Percentiles rank a stretch among this genome's conserved stretches.
Evolutionary conservation across 495 filamentous ascomycete genomes (phyloP).

Genomic region (Schizothecium vesticola): DNA sequence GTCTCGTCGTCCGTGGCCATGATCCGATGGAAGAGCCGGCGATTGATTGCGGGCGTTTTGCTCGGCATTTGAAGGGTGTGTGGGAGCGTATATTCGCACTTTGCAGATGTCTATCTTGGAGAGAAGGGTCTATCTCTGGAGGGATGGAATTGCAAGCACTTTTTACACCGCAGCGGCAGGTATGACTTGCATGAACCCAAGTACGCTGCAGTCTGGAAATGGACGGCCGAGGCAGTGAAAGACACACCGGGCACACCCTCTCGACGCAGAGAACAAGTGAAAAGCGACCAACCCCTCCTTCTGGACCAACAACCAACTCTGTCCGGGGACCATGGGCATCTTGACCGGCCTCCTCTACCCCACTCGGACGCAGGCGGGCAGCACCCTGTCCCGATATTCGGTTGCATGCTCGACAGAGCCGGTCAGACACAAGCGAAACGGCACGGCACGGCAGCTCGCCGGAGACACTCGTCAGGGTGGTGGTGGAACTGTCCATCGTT

Average conservation of each 20-base stretch:
- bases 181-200: slow-evolving; percentile 4
- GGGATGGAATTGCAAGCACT: neutral
- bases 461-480: neutral
- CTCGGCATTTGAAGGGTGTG: neutral
- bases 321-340: neutral
- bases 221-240: neutral
- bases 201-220: neutral
- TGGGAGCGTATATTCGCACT: neutral
- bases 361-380: neutral
- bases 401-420: neutral
- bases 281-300: neutral
- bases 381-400: neutral
- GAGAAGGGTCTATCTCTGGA: no score
- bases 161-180: neutral
- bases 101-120: neutral
- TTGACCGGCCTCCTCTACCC: neutral
- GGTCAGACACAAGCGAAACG: neutral
- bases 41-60: neutral
- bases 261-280: neutral
- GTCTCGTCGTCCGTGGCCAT: neutral
- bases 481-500: neutral
- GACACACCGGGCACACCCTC: neutral
- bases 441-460: neutral
- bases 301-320: no score
- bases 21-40: neutral